phyloP scores from a whole-genome alignment of 106 monocot species.

The Cymbidium sinense region DNA sequence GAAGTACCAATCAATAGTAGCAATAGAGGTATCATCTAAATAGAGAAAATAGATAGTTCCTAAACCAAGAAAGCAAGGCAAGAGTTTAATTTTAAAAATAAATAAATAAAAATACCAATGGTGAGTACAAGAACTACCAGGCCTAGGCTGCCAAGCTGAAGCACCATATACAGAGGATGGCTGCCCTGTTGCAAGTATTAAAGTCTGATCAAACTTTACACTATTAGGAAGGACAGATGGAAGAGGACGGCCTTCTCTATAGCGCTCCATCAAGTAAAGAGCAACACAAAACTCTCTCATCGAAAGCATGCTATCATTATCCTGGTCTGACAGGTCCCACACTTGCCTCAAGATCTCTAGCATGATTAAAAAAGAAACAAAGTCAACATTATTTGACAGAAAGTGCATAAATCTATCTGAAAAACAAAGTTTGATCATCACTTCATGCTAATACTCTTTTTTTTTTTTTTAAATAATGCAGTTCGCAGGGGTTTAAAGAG shows the following conservation, averaged over 20 bases:
- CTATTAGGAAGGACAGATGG: conserved; percentile 72
- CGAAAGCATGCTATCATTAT: conserved; percentile 97
- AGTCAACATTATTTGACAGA: not conserved
- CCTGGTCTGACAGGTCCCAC: conserved; percentile 98
- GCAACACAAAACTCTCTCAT: conserved; percentile 86
- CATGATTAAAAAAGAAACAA: not conserved
- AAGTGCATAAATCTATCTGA: not conserved
- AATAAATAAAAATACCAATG: conserved; percentile 1
- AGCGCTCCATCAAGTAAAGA: conserved; percentile 90
- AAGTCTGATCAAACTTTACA: conserved; percentile 60
- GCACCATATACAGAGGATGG: conserved; percentile 38
- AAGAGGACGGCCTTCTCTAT: conserved; percentile 71
- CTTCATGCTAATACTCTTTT: not conserved
- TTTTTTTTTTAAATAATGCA: not conserved
- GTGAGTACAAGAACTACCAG: conserved; percentile 32
- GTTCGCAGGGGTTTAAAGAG: not conserved
- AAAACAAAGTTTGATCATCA: not conserved
- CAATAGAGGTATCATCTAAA: not conserved
- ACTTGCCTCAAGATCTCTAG: conserved; percentile 93
- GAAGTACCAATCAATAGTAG: not conserved
- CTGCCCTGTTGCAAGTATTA: conserved; percentile 68
- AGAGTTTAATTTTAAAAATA: conserved; percentile 1
- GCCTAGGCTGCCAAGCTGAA: conserved; percentile 52
- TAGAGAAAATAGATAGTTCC: not conserved
- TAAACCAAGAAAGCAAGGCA: conserved; percentile 4